Evolutionary conservation across 495 filamentous ascomycete genomes (phyloP), one percentile per base, ranked within the genome.

Genomic region (Hypoxylon cercidicola): DNA sequence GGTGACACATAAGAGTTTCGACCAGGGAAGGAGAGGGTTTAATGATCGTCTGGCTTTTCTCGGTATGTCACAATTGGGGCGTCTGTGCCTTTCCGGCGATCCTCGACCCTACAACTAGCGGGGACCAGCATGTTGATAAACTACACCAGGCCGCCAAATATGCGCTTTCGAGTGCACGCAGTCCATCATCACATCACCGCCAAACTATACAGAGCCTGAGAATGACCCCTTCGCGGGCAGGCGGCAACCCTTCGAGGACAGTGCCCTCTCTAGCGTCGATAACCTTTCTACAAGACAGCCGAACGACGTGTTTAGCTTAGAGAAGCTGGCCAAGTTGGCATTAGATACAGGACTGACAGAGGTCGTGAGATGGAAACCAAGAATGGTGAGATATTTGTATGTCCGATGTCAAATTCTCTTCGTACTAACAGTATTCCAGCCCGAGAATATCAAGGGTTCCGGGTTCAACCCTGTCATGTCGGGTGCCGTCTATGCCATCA

Each of bases 1-100:
- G 10, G 85, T 99, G 57, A 99, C 95, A 37, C 95, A 99, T 76
- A 97, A 97, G 87, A 97, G 92, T 77, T 98, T 97, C 75, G 95
- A 98, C 78, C 92, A 97, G 68, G 95, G 93, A 47, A 82, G 92
- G 71, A 88, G 93, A 79, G 93, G 93, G 10, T 97, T 90, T 79
- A 99, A 98, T 75, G 93, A 97, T 61, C 87, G 93, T 57, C 82
- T 99, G 75, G 89, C 90, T n/a, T 93, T 90, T 64, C 80, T 97
- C 35, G 95, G 95, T 96, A 85, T 69, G 87, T 69, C 39, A 20
- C 9, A 28, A 57, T 34, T 13, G 23, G 10, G 50, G 23, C 3
- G 25, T 28, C 25, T 28, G 7, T 7, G 7, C 25, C 3, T 28
- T 28, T 7, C 7, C 7, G 7, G 25, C 25, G 25, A 28, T 28